phyloP scores from a whole-genome alignment of 768 basidiomycete species.

The Auricularia auricula-judae region DNA sequence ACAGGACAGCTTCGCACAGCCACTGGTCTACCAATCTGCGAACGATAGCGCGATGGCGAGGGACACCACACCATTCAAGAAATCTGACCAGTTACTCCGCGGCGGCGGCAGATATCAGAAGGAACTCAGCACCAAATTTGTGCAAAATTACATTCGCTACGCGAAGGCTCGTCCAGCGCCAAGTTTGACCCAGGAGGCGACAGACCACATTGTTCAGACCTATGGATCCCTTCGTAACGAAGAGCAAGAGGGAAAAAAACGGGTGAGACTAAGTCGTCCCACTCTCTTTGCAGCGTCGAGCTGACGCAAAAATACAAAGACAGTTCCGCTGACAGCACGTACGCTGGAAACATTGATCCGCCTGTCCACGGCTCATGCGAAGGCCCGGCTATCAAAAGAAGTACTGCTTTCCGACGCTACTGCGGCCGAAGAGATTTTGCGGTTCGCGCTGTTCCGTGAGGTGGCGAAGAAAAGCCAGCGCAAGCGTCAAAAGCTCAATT shows the following conservation, averaged over 20 bases:
- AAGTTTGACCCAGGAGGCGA: slow-evolving; percentile 81
- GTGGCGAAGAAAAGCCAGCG: slow-evolving; percentile 70
- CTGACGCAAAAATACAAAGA: slow-evolving; percentile 38
- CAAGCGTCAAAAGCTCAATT: slow-evolving; percentile 83
- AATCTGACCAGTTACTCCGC: slow-evolving; percentile 91
- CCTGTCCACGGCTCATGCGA: slow-evolving; percentile 95
- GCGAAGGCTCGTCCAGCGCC: slow-evolving; percentile 85
- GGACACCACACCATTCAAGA: slow-evolving; percentile 83
- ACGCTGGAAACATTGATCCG: slow-evolving; percentile 98
- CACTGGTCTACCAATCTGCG: slow-evolving; percentile 68
- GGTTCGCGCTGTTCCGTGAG: slow-evolving; percentile 96
- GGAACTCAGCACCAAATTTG: slow-evolving; percentile 82
- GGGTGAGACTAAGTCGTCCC: slow-evolving; percentile 32
- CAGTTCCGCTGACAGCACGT: slow-evolving; percentile 93
- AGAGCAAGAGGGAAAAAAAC: slow-evolving; percentile 83
- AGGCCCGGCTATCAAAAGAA: slow-evolving; percentile 77
- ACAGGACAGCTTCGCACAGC: slow-evolving; percentile 78
- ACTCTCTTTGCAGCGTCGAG: neutral
- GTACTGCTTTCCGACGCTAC: slow-evolving; percentile 79
- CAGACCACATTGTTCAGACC: slow-evolving; percentile 85
- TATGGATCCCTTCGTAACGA: slow-evolving; percentile 90
- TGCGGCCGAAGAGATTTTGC: slow-evolving; percentile 89
- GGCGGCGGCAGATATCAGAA: slow-evolving; percentile 63
- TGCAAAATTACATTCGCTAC: slow-evolving; percentile 98
- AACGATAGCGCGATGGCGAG: slow-evolving; percentile 35